Base-by-base conservation (phyloP, 371 early-diverging fungal genomes). In the Syncephalastrum contaminatum region DNA sequence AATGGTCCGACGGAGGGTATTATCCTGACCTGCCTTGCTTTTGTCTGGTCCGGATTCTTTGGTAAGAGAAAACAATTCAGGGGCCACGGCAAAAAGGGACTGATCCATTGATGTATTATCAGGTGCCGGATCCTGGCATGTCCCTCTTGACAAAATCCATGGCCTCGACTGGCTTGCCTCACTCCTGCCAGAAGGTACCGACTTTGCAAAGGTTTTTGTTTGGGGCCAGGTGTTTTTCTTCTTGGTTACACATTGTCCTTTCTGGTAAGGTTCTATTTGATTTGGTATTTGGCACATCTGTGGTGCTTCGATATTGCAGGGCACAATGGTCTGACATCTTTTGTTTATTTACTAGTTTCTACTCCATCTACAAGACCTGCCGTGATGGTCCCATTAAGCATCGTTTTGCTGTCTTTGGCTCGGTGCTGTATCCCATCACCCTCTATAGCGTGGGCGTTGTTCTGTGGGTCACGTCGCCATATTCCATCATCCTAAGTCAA, bases 1-100 rank as follows among this genome's bases (percentile, higher is more conserved):
- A 96, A 94, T 57, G 99, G 97, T 7, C 97, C 98, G 12, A 93
- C 97, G 1, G 99, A 99, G 70, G 94, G 96, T n/a, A 82, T 99
- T 20, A 72, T 94, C 30, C 42, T 91, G 5, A 86, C 88, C 6
- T 89, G 89, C 67, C 50, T 82, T 19, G 71, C 86, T 5, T 82
- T 89, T 66, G 57, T 89, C 54, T 62, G 89, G 53, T 90, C 93
- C 18, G 94, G 94, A 8, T 43, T 83, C 16, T 70, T 66, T 63
- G 81, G 80, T 79, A 69, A 51, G 43, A 41, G 24, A 43, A 52
- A 36, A 12, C 12, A 51, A 45, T 42, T 22, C 15, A 4, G 18
- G 7, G 36, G 36, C 36, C 6, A 50, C 18, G 36, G 12, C 50
- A 14, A 27, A 24, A 47, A 20, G 25, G 15, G 18, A 44, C 39